Evolutionary conservation across 345 rosid species (phyloP).

Genomic region (Salix suchowensis): DNA sequence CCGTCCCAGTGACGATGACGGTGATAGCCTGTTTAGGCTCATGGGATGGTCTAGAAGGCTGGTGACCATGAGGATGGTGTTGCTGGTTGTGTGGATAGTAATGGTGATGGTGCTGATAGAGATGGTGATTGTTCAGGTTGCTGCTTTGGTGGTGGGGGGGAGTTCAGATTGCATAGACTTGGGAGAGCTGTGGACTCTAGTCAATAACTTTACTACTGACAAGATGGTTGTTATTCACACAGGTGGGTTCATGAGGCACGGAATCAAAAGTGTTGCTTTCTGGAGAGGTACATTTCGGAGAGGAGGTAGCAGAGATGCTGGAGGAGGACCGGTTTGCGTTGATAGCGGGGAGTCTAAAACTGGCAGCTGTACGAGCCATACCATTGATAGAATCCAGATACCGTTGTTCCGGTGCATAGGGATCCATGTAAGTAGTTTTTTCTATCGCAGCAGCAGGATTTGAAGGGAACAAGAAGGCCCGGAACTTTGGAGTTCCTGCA

Average conservation of each 20-base stretch:
- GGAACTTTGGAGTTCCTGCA: constrained; percentile 48
- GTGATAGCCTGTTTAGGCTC: constrained; percentile 24
- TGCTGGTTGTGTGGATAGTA: constrained; percentile 12
- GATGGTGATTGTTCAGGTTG: constrained; percentile 14
- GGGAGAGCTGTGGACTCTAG: constrained; percentile 77
- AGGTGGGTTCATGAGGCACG: constrained; percentile 19
- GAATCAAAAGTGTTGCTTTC: constrained; percentile 33
- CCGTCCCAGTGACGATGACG: constrained; percentile 7
- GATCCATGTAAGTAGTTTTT: constrained; percentile 28
- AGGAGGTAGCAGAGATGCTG: constrained; percentile 56
- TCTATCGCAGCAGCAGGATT: constrained; percentile 34
- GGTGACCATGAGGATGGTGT: constrained; percentile 23
- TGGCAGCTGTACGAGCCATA: constrained; percentile 21
- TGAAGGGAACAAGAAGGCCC: constrained; percentile 66
- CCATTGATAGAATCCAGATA: constrained; percentile 86
- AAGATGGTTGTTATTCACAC: constrained; percentile 17
- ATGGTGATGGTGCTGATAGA: constrained; percentile 26
- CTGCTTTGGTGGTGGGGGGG: constrained; percentile 13
- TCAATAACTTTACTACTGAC: constrained; percentile 38
- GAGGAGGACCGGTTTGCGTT: constrained; percentile 31
- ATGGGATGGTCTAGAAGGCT: constrained; percentile 23
- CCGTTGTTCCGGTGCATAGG: constrained; percentile 51
- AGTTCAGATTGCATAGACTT: constrained; percentile 41
- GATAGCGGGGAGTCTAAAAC: constrained; percentile 28
- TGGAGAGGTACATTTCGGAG: constrained; percentile 57